Base-by-base conservation (phyloP, 805 yeast species). In the Isabelozyma heimii region DNA sequence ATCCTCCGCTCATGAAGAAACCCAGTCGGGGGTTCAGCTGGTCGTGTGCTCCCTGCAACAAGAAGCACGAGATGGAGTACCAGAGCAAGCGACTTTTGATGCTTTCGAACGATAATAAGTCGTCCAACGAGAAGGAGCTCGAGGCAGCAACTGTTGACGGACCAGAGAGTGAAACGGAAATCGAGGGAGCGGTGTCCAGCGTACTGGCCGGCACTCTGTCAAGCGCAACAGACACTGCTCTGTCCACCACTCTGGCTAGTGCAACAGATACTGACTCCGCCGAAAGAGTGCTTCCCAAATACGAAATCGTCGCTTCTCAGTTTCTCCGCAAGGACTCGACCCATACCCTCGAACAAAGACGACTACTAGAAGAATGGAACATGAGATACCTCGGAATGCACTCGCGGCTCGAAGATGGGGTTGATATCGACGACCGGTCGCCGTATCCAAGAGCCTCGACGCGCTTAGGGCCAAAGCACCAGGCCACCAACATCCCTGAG, bases 21-120 rank as follows among this genome's bases (percentile, higher is more conserved):
- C 97, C 97, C 1, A 84, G 88, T 41, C 71, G 95, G 49, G 97
- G 96, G 1, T 87, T 89, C 61, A 88, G 90, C 8, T 91, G 97
- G 97, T 79, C 89, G 24, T 91, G 97, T 72, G 91, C 89, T 27
- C 63, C 72, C 5, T 91, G 97, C 69, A 76, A 85, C n/a, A 79
- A 81, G 55, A 76, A 72, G 30, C 77, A 79, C 45, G 86, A 83
- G 43, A 52, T 68, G 30, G 75, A 71, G 48, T 64, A 72, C 48
- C 72, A 67, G 47, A 63, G 65, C 54, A 75, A 63, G 55, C 66
- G 65, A 37, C 64, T 64, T 47, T 49, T 73, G 47, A 73, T 73
- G 77, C 62, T 73, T 41, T 66, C 74, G 12, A 69, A 67, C 47
- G 77, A 73, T 53, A 73, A 73, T 52, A 69, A 72, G 51, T 63